Evolutionary conservation across 371 early-diverging fungal species (phyloP), one percentile per base, ranked within the genome.

Genomic region (Paraphysoderma sedebokerense): DNA sequence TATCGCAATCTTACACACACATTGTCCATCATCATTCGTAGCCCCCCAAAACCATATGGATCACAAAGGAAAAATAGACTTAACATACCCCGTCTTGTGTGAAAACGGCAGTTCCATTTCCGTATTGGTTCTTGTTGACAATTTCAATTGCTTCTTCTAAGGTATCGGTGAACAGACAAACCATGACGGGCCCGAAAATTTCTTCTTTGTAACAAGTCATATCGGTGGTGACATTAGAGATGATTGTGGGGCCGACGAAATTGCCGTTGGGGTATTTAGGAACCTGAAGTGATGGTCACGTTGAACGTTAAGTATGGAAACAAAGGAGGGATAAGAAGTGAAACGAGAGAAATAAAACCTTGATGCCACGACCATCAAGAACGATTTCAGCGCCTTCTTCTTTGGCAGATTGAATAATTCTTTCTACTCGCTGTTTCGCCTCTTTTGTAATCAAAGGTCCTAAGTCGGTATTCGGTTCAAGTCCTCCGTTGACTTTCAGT

Each of bases 161-260:
- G 7, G 91, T 85, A 30, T 83, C 85, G 15, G 76, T 91, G 31
- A 68, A 68, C 52, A 93, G 52, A 62, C 81, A 81, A 17, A 88
- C 77, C 26, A 93, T 67, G 39, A 91, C 92, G 5, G 97, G 97
- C 11, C 85, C 97, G 66, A 96, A 96, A 61, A 96, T 92, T 68
- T 96, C 97, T 63, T 92, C 85, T 42, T 72, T 73, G 73, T 92
- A 93, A 68, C 91, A 89, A 41, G 70, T 70, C 93, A 93, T 92
- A 9, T 42, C 27, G 27, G 28, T 12, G n/a, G 42, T 42, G 44
- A 86, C 92, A 48, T 79, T 65, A 29, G 77, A 65, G 48, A 96
- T 59, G 47, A 96, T 80, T 44, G 88, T 90, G 17, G 97, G 97
- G 15, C 91, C 87, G 55, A 77, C 27, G 69, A 93, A 96, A 79